Evolutionary conservation across 2,329 filamentous ascomycete genomes (phyloP), one percentile per base, ranked within the genome.

Genomic region (Colletotrichum viniferum): DNA sequence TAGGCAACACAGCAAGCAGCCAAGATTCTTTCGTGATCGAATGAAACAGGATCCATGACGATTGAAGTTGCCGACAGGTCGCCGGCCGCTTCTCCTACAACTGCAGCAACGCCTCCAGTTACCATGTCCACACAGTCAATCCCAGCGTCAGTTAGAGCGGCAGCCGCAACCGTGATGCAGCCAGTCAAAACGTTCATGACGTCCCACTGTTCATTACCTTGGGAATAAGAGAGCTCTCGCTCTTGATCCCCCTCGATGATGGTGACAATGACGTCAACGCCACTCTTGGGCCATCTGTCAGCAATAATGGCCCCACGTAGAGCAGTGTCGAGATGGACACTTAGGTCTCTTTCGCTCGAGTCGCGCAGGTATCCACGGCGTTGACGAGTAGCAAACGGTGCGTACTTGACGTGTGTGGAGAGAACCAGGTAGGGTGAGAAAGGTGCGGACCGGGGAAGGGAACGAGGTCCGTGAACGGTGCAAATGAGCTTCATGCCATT

Each of bases 201-300:
- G 12, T 96, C 95, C 93, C 95, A 97, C 16, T 94, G 91, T 77
- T 92, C 92, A 74, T 92, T 90, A 10, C 86, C 88, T 78, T 86
- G 84, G 28, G 86, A 85, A 34, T 86, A 82, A 4, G 85, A 85
- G 62, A 84, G 84, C 82, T 84, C 90, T 83, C 83, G 90, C 85
- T 96, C 94, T 82, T 98, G 95, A 81, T 98, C 97, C 4, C 95
- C 96, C 85, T 99, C 97, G 21, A 99, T 88, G 64, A 99, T 92
- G 1, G 96, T 98, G 64, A 99, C 92, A 21, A 98, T 93, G 55
- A 99, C 93, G 82, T 99, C 97, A n/a, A 98, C 93, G 60, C 95
- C 96, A 83, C 95, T 98, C 88, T 99, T 99, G n/a, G 97, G 97
- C 95, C 96, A 99, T 73, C 96, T 90, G 82, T 98, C 96, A 16